Evolutionary conservation across 2,329 filamentous ascomycete species (phyloP), one percentile per base, ranked within the genome.

Genomic region (Colletotrichum spaethianum): DNA sequence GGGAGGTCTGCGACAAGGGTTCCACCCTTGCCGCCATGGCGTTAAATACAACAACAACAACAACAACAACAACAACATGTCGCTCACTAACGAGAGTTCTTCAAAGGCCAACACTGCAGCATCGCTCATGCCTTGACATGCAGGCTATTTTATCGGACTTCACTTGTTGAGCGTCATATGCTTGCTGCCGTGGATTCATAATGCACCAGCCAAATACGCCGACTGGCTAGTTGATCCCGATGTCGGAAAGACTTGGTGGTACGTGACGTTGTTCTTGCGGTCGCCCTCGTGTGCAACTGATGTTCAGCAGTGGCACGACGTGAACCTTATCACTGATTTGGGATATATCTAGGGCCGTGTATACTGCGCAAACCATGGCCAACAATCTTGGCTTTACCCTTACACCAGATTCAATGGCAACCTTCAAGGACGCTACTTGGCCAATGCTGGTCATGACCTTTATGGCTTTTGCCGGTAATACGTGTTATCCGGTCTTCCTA

Each of bases 401-500:
- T 9, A 87, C 88, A 0, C 86, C 88, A 0, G 86, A 89, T 64
- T 89, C 87, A 2, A 88, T 88, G 86, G 78, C 86, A 12, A 79
- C 79, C 1, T 88, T 88, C 74, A 82, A 81, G 57, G 83, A 84
- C 50, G 84, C 86, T 0, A 80, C 78, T 1, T 82, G 78, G 72
- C 82, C 80, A 2, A 80, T 89, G 68, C 75, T 89, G 64, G 78
- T 88, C 60, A 86, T 88, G 80, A 83, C 81, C 4, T 79, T 86
- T 18, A 75, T 89, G 2, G 86, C 87, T 2, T 83, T 88, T 8
- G 85, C 86, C 0, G 88, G 87, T 2, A 87, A 89, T 64, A 89
- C 87, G 0, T 84, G 83, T 56, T 92, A 90, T 69, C 90, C 90
- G 0, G 80, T 90, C 26, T 84, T 91, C 63, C 83, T 91, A 0